Conservation (phyloP, 768 basidiomycete species). For the Calocera cornea region DNA sequence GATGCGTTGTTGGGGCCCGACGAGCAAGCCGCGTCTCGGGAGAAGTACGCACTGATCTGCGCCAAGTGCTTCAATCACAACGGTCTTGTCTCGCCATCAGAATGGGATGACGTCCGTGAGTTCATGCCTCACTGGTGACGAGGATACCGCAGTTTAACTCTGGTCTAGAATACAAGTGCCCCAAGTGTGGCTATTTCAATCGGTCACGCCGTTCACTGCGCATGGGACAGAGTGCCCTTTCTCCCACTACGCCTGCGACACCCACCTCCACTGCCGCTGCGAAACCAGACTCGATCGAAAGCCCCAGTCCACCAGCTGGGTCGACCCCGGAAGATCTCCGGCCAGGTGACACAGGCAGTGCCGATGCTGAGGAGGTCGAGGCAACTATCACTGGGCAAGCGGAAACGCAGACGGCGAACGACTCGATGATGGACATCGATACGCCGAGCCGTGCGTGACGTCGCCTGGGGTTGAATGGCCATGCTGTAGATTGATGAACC, state of each 20-base stretch:
- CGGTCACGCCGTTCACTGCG: conserved; percentile 8
- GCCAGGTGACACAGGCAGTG: not conserved
- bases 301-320: not conserved
- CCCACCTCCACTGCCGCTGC: not conserved
- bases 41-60: conserved; percentile 41
- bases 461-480: not conserved
- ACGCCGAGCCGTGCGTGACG: not conserved
- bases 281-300: not conserved
- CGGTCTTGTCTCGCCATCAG: conserved; percentile 67
- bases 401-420: not conserved
- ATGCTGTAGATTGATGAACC: not conserved
- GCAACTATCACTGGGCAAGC: not conserved
- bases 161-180: conserved; percentile 64
- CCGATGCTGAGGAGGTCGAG: not conserved
- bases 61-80: conserved; percentile 74
- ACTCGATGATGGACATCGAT: not conserved
- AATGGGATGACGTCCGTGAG: conserved; percentile 74
- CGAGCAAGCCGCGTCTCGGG: conserved; percentile 32
- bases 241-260: not conserved
- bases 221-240: not conserved
- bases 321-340: not conserved
- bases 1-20: conserved; percentile 78
- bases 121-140: conserved; percentile 14
- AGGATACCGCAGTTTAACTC: not conserved
- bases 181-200: conserved; percentile 78